Percentiles rank a stretch among this genome's conserved stretches.
phyloP scores from a whole-genome alignment of 2,329 filamentous ascomycete species.

The Ceratocystis ficicola region DNA sequence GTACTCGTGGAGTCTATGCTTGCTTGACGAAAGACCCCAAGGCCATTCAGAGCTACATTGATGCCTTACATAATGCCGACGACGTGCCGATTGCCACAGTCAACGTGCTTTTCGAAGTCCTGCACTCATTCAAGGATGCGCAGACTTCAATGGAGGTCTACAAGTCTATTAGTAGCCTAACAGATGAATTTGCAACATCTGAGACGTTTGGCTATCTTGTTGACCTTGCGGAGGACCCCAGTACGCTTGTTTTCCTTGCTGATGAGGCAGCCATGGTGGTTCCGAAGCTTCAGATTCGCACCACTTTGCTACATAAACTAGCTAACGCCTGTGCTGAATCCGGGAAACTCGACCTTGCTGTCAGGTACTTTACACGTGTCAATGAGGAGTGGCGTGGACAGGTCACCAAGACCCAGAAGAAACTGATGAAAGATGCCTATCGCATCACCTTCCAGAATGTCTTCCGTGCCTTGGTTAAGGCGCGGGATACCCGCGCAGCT shows the following conservation, averaged over 20 bases:
- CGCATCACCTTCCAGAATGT: constrained; percentile 23
- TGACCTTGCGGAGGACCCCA: constrained; percentile 7
- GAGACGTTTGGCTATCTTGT: constrained; percentile 21
- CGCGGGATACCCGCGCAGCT: constrained; percentile 6
- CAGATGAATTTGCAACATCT: constrained; percentile 23
- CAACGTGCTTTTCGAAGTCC: constrained; percentile 30
- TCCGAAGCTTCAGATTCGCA: constrained; percentile 16
- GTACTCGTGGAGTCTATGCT: constrained; percentile 50
- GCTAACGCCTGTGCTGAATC: constrained; percentile 27
- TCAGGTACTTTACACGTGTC: constrained; percentile 22
- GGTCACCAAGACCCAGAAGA: constrained; percentile 12
- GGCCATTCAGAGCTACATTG: constrained; percentile 42
- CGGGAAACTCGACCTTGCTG: constrained; percentile 29
- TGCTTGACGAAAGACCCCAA: constrained; percentile 39
- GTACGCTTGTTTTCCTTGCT: constrained; percentile 15
- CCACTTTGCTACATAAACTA: constrained; percentile 23
- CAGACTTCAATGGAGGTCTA: constrained; percentile 23
- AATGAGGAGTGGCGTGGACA: constrained; percentile 15
- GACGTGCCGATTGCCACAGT: constrained; percentile 30
- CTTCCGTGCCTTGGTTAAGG: constrained; percentile 7
- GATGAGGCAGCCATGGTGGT: constrained; percentile 17
- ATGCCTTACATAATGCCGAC: constrained; percentile 37
- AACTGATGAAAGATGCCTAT: constrained; percentile 18
- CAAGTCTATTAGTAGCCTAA: constrained; percentile 22
- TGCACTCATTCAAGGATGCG: constrained; percentile 21